phyloP scores from a whole-genome alignment of 345 rosid species.

The Turnera subulata region DNA sequence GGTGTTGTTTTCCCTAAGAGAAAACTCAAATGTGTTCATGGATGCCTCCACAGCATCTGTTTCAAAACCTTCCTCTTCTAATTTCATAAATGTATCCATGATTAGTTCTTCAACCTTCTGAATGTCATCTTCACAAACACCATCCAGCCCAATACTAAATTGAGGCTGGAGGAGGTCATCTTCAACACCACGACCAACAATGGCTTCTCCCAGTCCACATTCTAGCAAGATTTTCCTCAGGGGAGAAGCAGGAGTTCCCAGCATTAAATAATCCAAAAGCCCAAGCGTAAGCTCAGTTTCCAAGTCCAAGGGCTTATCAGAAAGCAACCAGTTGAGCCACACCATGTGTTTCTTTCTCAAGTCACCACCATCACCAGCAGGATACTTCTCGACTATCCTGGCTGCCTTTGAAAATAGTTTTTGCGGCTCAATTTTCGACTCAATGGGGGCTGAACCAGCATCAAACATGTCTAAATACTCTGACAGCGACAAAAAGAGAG shows the following conservation, averaged over 20 bases:
- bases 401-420: conserved; percentile 66
- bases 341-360: conserved; percentile 89
- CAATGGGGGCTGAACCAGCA: conserved; percentile 58
- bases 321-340: conserved; percentile 86
- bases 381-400: conserved; percentile 80
- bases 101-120: conserved; percentile 75
- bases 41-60: conserved; percentile 92
- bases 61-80: conserved; percentile 91
- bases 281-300: conserved; percentile 88
- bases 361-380: conserved; percentile 78
- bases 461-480: conserved; percentile 81
- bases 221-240: conserved; percentile 84
- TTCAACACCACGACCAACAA: conserved; percentile 82
- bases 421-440: conserved; percentile 55
- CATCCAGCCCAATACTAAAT: conserved; percentile 87
- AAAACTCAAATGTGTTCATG: conserved; percentile 95
- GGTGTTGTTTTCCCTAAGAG: conserved; percentile 93
- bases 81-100: conserved; percentile 60
- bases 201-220: conserved; percentile 95
- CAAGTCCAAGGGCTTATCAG: conserved; percentile 80
- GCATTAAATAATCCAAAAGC: conserved; percentile 87
- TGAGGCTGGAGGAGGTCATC: conserved; percentile 98
- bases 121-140: conserved; percentile 70
- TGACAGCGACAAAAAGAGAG: conserved; percentile 29
- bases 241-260: conserved; percentile 97